A percentile compares a stretch with the other conserved stretches of the same genome.
Conservation (phyloP, 345 rosid species). For the Limnanthes douglasii region DNA sequence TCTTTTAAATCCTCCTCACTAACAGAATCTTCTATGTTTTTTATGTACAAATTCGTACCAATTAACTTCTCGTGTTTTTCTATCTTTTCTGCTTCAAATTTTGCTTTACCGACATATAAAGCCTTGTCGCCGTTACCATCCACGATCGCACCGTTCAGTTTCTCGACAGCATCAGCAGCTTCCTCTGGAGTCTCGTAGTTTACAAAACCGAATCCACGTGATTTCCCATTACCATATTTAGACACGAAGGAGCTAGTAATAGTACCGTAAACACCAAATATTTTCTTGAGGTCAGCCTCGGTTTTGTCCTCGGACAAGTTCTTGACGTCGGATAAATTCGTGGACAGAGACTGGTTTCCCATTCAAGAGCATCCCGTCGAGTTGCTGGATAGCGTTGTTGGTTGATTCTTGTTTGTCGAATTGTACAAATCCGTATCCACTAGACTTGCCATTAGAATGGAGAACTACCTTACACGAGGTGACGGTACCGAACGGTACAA, state of each 20-base stretch:
- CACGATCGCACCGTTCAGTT: slow-evolving; percentile 40
- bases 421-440: slow-evolving; percentile 62
- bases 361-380: slow-evolving; percentile 56
- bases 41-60: slow-evolving; percentile 51
- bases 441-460: slow-evolving; percentile 29
- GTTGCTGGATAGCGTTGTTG: slow-evolving; percentile 26
- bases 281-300: slow-evolving; percentile 45
- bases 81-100: slow-evolving; percentile 42
- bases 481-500: slow-evolving; percentile 35
- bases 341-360: slow-evolving; percentile 54
- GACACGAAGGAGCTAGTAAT: slow-evolving; percentile 48
- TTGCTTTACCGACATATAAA: slow-evolving; percentile 49
- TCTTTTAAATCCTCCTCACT: slow-evolving; percentile 44
- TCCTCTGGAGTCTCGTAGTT: slow-evolving; percentile 42
- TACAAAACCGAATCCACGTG: slow-evolving; percentile 68
- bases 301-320: slow-evolving; percentile 39
- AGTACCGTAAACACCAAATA: slow-evolving; percentile 33
- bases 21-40: slow-evolving; percentile 50
- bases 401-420: slow-evolving; percentile 51
- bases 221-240: slow-evolving; percentile 44
- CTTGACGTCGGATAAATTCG: slow-evolving; percentile 34
- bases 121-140: slow-evolving; percentile 32
- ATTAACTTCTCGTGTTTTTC: slow-evolving; percentile 37
- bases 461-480: slow-evolving; percentile 57
- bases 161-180: slow-evolving; percentile 44